phyloP scores from a whole-genome alignment of 345 rosid genomes.

The Acer saccharum region DNA sequence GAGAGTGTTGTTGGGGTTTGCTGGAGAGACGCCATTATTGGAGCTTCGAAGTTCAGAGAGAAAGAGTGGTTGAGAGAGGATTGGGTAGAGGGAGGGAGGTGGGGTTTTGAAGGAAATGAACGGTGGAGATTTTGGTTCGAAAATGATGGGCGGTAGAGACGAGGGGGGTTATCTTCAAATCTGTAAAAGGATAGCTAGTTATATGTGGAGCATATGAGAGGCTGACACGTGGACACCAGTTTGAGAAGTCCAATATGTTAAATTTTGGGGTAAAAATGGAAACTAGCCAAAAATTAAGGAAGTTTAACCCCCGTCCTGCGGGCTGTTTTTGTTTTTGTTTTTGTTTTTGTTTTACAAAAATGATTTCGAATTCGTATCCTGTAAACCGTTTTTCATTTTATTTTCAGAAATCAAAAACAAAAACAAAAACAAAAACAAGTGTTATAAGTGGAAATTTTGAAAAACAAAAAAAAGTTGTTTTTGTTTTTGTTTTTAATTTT shows the following conservation, averaged over 20 bases:
- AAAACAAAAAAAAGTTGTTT: no score
- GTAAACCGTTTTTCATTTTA: no score
- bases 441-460: no score
- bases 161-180: constrained; percentile 14
- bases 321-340: no score
- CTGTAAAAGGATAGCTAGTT: constrained; percentile 19
- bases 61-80: not conserved
- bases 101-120: constrained; percentile 1
- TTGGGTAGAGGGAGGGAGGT: not conserved
- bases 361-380: no score
- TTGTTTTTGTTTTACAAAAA: no score
- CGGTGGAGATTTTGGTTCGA: constrained; percentile 5
- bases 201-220: not conserved
- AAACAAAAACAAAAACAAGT: no score
- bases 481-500: no score
- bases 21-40: constrained; percentile 71
- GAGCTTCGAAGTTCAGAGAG: not conserved
- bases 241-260: not conserved
- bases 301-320: no score
- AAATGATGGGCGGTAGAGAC: constrained; percentile 22
- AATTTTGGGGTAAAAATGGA: no score
- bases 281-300: no score
- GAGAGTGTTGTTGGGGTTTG: constrained; percentile 40
- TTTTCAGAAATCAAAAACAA: no score
- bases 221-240: constrained; percentile 7